Evolutionary conservation across 768 basidiomycete species (phyloP).

Genomic region (Kwoniella dejecticola): DNA sequence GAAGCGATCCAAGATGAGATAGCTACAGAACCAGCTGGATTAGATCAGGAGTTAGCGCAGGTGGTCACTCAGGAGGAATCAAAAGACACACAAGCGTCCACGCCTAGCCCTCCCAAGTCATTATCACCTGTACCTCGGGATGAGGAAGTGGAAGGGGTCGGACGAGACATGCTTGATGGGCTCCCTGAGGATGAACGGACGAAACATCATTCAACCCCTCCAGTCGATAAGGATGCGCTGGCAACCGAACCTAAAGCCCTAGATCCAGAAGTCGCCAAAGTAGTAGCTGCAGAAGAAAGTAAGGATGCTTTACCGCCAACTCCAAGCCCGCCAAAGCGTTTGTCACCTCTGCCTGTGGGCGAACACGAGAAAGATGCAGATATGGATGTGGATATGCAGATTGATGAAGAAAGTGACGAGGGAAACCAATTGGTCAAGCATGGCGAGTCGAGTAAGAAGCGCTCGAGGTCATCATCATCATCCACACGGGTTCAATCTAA

Average conservation of each 20-base stretch:
- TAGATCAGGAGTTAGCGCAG: slow-evolving; percentile 29
- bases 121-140: slow-evolving; percentile 32
- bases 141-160: background rate
- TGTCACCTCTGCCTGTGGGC: slow-evolving; percentile 12
- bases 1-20: slow-evolving; percentile 6
- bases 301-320: slow-evolving; percentile 12
- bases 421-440: slow-evolving; percentile 2
- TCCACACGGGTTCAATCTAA: background rate
- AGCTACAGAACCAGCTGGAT: slow-evolving; percentile 14
- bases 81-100: slow-evolving; percentile 18
- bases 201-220: slow-evolving; percentile 3
- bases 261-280: slow-evolving; percentile 23
- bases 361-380: background rate
- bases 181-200: slow-evolving; percentile 4
- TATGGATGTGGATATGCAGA: background rate
- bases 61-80: slow-evolving; percentile 36
- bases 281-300: slow-evolving; percentile 22
- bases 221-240: background rate
- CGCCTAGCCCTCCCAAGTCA: slow-evolving; percentile 16
- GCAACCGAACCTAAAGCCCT: slow-evolving; percentile 10
- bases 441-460: slow-evolving; percentile 10
- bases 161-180: slow-evolving; percentile 20
- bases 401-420: slow-evolving; percentile 18
- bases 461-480: slow-evolving; percentile 13
- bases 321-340: slow-evolving; percentile 10